Evolutionary conservation across 2,329 filamentous ascomycete species (phyloP).

Genomic region (Stagonosporopsis cucurbitacearum): DNA sequence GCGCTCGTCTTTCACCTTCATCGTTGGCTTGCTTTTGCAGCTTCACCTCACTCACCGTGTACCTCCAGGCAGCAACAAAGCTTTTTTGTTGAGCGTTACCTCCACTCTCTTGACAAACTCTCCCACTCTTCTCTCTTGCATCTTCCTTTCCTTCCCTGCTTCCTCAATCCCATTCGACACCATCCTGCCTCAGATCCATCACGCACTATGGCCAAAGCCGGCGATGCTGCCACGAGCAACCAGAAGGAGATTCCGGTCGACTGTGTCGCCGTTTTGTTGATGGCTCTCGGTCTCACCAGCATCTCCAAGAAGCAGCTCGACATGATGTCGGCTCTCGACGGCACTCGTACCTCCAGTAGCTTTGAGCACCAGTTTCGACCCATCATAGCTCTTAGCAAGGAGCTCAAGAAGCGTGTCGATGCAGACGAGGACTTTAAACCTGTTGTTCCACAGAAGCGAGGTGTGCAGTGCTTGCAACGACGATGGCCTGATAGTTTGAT

Average conservation of each 20-base stretch:
- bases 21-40: background rate
- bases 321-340: constrained; percentile 40
- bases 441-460: constrained; percentile 33
- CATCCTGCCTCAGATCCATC: background rate
- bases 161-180: no score
- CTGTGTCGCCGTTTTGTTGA: constrained; percentile 34
- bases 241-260: constrained; percentile 32
- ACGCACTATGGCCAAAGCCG: constrained; percentile 26
- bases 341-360: constrained; percentile 27
- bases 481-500: background rate
- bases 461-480: constrained; percentile 10
- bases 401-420: constrained; percentile 36
- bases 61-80: constrained; percentile 5
- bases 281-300: constrained; percentile 26
- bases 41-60: constrained; percentile 2
- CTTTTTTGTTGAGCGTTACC: background rate
- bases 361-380: constrained; percentile 40
- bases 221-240: constrained; percentile 4
- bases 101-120: background rate
- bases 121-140: background rate
- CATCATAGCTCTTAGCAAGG: constrained; percentile 33
- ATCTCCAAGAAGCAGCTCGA: constrained; percentile 32
- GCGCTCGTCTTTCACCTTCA: constrained; percentile 6
- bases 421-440: constrained; percentile 33
- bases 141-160: background rate